phyloP scores from a whole-genome alignment of 495 filamentous ascomycete genomes.

The Talaromyces wortmannii region DNA sequence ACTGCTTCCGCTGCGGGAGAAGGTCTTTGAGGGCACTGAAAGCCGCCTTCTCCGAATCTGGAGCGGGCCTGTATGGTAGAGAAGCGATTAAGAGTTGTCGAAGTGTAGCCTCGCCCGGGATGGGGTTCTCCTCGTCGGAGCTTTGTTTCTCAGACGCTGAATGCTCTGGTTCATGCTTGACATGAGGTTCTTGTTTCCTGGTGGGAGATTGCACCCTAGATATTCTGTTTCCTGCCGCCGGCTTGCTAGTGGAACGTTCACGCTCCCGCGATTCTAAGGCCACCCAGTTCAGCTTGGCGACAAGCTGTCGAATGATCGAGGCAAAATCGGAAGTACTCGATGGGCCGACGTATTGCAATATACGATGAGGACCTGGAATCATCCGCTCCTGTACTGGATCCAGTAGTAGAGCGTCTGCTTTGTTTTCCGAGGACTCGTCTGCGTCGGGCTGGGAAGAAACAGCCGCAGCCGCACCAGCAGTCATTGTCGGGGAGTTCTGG shows the following conservation, averaged over 20 bases:
- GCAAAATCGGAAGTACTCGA: slow-evolving; percentile 15
- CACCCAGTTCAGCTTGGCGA: background rate
- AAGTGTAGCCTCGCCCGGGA: too few relatives aligned
- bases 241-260: background rate
- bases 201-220: background rate
- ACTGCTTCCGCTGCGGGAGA: background rate
- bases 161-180: too few relatives aligned
- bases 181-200: too few relatives aligned
- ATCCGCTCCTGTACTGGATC: background rate
- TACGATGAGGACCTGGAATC: slow-evolving; percentile 1
- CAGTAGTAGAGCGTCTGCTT: background rate
- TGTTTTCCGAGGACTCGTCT: background rate
- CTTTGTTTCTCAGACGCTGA: too few relatives aligned
- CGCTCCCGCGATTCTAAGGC: background rate
- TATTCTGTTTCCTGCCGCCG: background rate
- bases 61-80: background rate
- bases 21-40: background rate
- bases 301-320: slow-evolving; percentile 2
- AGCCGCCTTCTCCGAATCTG: background rate
- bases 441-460: background rate
- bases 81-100: too few relatives aligned
- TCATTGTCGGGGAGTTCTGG: background rate
- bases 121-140: too few relatives aligned
- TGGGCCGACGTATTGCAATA: slow-evolving; percentile 28
- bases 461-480: background rate